phyloP scores from a whole-genome alignment of 345 rosid species.

The Dimocarpus longan region DNA sequence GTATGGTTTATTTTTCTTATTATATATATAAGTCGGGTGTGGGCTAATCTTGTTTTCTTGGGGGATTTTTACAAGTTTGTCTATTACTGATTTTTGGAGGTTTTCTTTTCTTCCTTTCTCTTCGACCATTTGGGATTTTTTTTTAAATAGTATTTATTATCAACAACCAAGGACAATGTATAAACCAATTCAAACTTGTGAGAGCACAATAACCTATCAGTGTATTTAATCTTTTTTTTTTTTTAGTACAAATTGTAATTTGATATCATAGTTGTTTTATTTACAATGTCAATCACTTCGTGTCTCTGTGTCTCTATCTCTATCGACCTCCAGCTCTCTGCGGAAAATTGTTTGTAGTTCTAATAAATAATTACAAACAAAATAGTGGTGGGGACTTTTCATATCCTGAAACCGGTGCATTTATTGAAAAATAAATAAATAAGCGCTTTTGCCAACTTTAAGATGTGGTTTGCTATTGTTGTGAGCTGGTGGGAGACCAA shows the following conservation, averaged over 20 bases:
- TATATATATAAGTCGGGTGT: slow-evolving; percentile 14
- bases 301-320: not conserved
- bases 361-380: not conserved
- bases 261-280: slow-evolving; percentile 1
- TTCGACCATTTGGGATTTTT: slow-evolving; percentile 15
- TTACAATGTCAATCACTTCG: not conserved
- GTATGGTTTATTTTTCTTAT: slow-evolving; percentile 9
- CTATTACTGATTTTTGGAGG: slow-evolving; percentile 7
- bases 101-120: slow-evolving; percentile 9
- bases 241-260: slow-evolving; percentile 9
- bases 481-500: slow-evolving; percentile 31
- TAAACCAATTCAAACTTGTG: slow-evolving; percentile 26
- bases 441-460: slow-evolving; percentile 10
- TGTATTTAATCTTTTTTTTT: slow-evolving; percentile 5
- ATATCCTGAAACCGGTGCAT: slow-evolving; percentile 19
- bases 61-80: slow-evolving; percentile 6
- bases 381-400: slow-evolving; percentile 23
- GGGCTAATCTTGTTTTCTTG: slow-evolving; percentile 12
- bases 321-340: not conserved
- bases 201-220: not conserved
- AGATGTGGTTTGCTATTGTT: slow-evolving; percentile 18
- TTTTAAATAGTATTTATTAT: not conserved
- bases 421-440: slow-evolving; percentile 13
- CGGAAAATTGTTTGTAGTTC: slow-evolving; percentile 21
- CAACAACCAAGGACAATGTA: slow-evolving; percentile 27